phyloP scores from a whole-genome alignment of 306 rosid species.

The Gleditsia sinensis region DNA sequence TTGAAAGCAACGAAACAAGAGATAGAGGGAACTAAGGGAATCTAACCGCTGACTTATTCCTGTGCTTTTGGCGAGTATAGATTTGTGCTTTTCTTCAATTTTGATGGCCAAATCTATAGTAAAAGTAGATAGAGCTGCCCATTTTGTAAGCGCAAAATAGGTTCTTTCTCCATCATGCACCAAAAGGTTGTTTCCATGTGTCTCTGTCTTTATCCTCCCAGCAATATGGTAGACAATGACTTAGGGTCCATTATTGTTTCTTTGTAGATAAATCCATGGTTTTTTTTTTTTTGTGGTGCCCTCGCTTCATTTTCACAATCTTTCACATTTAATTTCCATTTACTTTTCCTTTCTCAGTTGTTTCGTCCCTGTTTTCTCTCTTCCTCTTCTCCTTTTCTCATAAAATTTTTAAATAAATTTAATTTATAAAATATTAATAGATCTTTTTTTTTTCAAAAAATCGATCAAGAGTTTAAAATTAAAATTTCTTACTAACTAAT shows the following conservation, averaged over 20 bases:
- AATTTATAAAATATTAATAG: too few relatives aligned
- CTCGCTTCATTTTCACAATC: slow-evolving; percentile 40
- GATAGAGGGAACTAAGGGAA: slow-evolving; percentile 37
- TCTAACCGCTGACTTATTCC: slow-evolving; percentile 66
- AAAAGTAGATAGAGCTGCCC: slow-evolving; percentile 45
- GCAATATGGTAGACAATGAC: slow-evolving; percentile 52
- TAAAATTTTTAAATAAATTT: too few relatives aligned
- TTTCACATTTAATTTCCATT: neutral
- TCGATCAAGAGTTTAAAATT: too few relatives aligned
- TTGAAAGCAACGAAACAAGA: neutral
- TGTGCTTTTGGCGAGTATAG: slow-evolving; percentile 29
- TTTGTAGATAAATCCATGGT: slow-evolving; percentile 32
- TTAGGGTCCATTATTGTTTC: slow-evolving; percentile 38
- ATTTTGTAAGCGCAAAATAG: slow-evolving; percentile 28
- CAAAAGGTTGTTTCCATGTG: slow-evolving; percentile 49
- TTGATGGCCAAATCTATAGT: slow-evolving; percentile 42
- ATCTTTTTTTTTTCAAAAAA: too few relatives aligned
- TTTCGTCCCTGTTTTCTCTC: too few relatives aligned
- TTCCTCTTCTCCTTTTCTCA: too few relatives aligned
- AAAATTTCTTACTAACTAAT: too few relatives aligned
- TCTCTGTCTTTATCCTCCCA: slow-evolving; percentile 44
- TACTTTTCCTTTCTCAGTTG: neutral
- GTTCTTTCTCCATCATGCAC: slow-evolving; percentile 47
- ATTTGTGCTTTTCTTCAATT: slow-evolving; percentile 33
- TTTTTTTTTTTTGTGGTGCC: neutral